Evolutionary conservation across 2,329 filamentous ascomycete species (phyloP).

Genomic region (Fusarium tuaranense): DNA sequence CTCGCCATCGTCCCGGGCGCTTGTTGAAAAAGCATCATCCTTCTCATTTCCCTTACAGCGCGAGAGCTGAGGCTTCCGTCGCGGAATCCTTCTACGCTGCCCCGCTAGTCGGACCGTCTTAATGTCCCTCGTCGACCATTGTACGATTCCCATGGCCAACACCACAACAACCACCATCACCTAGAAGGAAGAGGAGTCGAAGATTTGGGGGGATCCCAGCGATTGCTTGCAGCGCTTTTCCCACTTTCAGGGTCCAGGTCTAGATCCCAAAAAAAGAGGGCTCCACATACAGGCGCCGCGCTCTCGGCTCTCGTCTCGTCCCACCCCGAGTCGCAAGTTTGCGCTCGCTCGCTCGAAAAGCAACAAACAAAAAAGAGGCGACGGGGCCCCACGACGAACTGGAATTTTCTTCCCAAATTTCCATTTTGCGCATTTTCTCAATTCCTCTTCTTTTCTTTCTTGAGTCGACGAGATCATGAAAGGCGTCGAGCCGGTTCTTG

Average conservation of each 20-base stretch:
- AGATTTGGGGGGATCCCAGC: conserved; percentile 5
- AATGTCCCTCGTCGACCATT: conserved; percentile 30
- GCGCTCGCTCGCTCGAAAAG: conserved; percentile 39
- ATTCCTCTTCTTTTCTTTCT: neutral
- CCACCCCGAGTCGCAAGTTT: conserved; percentile 41
- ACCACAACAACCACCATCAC: conserved; percentile 34
- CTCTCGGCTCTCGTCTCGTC: conserved; percentile 23
- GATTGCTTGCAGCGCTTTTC: conserved; percentile 13
- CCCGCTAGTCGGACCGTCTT: conserved; percentile 37
- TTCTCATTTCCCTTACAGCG: neutral
- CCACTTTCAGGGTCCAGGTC: conserved; percentile 34
- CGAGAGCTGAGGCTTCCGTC: neutral
- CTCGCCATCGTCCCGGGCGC: conserved; percentile 16
- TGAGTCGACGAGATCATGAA: conserved; percentile 44
- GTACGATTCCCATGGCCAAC: neutral
- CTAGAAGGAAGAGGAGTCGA: conserved; percentile 5
- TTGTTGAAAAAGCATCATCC: neutral
- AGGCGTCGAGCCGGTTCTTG: conserved; percentile 38
- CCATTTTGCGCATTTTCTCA: neutral
- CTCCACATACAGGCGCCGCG: conserved; percentile 26
- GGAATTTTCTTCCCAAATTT: conserved; percentile 7
- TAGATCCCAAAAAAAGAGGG: conserved; percentile 38
- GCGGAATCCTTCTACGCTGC: neutral
- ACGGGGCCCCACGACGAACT: conserved; percentile 21
- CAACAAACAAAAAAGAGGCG: conserved; percentile 35